Evolutionary conservation across 805 yeast genomes (phyloP).

Genomic region (Candida yuanshanica): DNA sequence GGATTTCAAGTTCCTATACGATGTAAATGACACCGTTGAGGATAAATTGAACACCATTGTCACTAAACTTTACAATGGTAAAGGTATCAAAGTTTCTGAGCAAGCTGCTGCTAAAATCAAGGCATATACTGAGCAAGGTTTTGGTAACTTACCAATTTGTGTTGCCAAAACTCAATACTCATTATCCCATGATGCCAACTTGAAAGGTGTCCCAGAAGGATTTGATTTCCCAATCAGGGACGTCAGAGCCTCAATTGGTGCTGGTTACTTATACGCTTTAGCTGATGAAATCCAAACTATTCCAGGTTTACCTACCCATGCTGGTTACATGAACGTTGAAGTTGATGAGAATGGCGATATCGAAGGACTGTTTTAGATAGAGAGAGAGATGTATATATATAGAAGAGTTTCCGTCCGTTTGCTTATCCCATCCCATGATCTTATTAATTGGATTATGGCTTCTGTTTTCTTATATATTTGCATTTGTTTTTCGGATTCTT

Average conservation of each 20-base stretch:
- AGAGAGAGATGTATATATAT: background rate
- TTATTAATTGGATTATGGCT: background rate
- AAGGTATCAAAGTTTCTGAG: conserved; percentile 60
- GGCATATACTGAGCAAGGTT: conserved; percentile 67
- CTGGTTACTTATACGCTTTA: conserved; percentile 77
- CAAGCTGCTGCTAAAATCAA: conserved; percentile 69
- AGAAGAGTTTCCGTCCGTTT: background rate
- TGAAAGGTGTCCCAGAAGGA: conserved; percentile 80
- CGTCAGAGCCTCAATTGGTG: conserved; percentile 72
- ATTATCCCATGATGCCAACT: conserved; percentile 72
- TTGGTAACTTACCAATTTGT: conserved; percentile 73
- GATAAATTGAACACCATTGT: conserved; percentile 65
- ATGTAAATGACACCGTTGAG: conserved; percentile 56
- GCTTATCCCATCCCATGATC: background rate
- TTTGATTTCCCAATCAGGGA: conserved; percentile 79
- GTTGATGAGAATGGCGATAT: conserved; percentile 76
- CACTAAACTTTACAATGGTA: conserved; percentile 73
- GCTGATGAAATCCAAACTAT: conserved; percentile 86
- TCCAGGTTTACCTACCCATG: conserved; percentile 81
- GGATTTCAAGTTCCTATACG: conserved; percentile 52
- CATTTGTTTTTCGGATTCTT: background rate
- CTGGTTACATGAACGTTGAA: conserved; percentile 84
- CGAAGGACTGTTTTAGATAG: conserved; percentile 69
- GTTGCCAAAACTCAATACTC: conserved; percentile 86
- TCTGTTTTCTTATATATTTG: too few relatives aligned